A percentile compares a stretch with the other conserved stretches of the same genome.
These are phyloP conservation scores for Phytophthora pinifolia DNA, from an alignment of 352 stramenopile species.

Conservation along the genomic window DNA sequence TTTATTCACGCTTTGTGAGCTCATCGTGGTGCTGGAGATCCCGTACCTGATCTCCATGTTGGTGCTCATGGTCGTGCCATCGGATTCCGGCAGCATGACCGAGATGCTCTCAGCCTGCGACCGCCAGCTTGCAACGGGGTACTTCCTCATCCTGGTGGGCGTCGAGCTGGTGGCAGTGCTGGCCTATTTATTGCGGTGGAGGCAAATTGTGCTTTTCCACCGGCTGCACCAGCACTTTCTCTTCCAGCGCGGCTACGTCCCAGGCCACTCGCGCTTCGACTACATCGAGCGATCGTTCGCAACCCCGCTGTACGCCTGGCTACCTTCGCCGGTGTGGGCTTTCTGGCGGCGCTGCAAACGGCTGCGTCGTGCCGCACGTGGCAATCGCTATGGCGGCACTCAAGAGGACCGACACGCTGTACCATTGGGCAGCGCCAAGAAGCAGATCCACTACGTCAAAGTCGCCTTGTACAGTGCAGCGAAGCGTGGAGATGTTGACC, in stretches of 20 bases:
- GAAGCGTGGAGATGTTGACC: conserved; percentile 59
- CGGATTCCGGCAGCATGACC: conserved; percentile 36
- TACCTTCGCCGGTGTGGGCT: conserved; percentile 27
- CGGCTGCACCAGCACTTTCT: conserved; percentile 77
- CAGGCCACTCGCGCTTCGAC: conserved; percentile 61
- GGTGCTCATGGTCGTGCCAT: conserved; percentile 45
- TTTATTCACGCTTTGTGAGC: conserved; percentile 72
- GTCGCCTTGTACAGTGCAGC: conserved; percentile 59
- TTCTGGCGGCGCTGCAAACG: conserved; percentile 25
- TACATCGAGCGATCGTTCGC: conserved; percentile 60
- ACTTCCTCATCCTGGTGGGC: conserved; percentile 44
- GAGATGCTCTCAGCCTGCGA: conserved; percentile 36
- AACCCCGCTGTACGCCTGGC: conserved; percentile 44
- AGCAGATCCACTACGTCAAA: conserved; percentile 52
- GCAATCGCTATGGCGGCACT: conserved; percentile 1
- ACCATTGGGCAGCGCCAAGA: conserved; percentile 20
- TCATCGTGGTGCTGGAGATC: conserved; percentile 80
- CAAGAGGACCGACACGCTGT: conserved; percentile 11
- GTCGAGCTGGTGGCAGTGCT: conserved; percentile 52
- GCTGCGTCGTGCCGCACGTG: conserved; percentile 10
- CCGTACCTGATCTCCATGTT: conserved; percentile 65
- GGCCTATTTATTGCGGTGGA: conserved; percentile 67
- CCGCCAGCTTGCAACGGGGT: conserved; percentile 24
- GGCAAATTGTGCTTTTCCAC: conserved; percentile 82
- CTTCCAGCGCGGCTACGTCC: conserved; percentile 64